phyloP scores from a whole-genome alignment of 345 rosid genomes.

The Bruguiera sexangula region DNA sequence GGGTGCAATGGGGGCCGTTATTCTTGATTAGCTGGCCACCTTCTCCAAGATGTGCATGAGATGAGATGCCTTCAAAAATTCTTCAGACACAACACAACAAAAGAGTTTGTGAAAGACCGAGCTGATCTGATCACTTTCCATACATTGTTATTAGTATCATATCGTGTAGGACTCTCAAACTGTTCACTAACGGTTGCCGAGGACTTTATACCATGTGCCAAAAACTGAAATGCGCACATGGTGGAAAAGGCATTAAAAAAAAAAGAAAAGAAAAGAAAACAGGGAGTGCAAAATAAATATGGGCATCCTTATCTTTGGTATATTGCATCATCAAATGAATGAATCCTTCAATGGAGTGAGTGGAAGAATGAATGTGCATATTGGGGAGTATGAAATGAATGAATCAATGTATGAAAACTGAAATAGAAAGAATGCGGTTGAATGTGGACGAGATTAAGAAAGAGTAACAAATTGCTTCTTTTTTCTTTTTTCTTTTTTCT shows the following conservation, averaged over 20 bases:
- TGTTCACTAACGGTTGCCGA: neutral
- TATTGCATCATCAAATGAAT: conserved; percentile 11
- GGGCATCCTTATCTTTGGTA: neutral
- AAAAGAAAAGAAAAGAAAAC: too few relatives aligned
- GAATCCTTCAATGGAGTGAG: conserved; percentile 18
- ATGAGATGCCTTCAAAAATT: too few relatives aligned
- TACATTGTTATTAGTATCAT: conserved; percentile 13
- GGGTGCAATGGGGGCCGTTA: too few relatives aligned
- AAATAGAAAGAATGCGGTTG: too few relatives aligned
- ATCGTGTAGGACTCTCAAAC: conserved; percentile 41
- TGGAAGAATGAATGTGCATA: neutral
- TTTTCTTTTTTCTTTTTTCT: too few relatives aligned
- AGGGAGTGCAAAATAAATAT: neutral
- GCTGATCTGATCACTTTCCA: neutral
- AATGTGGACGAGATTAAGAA: too few relatives aligned
- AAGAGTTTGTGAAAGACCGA: conserved; percentile 2
- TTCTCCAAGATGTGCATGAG: too few relatives aligned
- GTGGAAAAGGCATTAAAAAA: neutral
- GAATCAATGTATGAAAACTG: neutral
- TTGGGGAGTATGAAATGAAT: neutral
- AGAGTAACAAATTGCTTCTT: too few relatives aligned
- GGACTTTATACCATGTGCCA: conserved; percentile 20
- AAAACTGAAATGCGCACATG: conserved; percentile 23
- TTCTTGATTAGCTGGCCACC: too few relatives aligned
- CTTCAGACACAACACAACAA: too few relatives aligned